A percentile compares a stretch with the other conserved stretches of the same genome.
These are phyloP conservation scores for Graphilbum fragrans DNA, from an alignment of 2,329 filamentous ascomycete genomes.

Conservation along the genomic window DNA sequence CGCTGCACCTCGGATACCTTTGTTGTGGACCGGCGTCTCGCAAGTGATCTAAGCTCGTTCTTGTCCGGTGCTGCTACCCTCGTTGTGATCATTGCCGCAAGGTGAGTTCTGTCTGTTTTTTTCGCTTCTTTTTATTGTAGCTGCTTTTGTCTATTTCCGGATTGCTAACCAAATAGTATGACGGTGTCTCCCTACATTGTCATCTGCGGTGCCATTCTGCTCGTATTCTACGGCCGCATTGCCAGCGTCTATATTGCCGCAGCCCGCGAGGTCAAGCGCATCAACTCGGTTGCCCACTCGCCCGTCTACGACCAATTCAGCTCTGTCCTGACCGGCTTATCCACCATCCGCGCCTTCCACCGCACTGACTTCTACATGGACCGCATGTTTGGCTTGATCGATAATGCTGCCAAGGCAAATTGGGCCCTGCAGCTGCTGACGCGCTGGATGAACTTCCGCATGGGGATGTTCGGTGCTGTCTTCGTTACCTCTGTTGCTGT, in stretches of 20 bases:
- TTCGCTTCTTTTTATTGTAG: neutral
- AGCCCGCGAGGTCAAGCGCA: constrained; percentile 26
- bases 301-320: constrained; percentile 30
- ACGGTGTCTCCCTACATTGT: constrained; percentile 22
- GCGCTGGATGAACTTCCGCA: constrained; percentile 25
- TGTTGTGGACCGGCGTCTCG: constrained; percentile 22
- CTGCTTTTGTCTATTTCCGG: neutral
- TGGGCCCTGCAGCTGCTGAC: constrained; percentile 20
- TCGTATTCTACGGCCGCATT: constrained; percentile 20
- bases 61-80: constrained; percentile 17
- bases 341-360: constrained; percentile 27
- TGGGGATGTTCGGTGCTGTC: constrained; percentile 24
- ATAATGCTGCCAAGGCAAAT: constrained; percentile 18
- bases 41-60: constrained; percentile 17
- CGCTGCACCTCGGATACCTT: constrained; percentile 28
- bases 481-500: constrained; percentile 24
- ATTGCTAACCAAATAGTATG: constrained; percentile 8
- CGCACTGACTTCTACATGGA: constrained; percentile 23
- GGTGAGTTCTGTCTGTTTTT: constrained; percentile 10
- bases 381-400: constrained; percentile 20
- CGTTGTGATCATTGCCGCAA: constrained; percentile 23
- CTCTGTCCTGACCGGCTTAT: constrained; percentile 25
- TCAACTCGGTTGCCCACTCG: constrained; percentile 26
- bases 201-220: constrained; percentile 21
- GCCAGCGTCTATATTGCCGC: constrained; percentile 23